These are phyloP conservation scores for Kluyveromyces sp. DNA, from an alignment of 1,139 yeast genomes.

Conservation along the genomic window DNA sequence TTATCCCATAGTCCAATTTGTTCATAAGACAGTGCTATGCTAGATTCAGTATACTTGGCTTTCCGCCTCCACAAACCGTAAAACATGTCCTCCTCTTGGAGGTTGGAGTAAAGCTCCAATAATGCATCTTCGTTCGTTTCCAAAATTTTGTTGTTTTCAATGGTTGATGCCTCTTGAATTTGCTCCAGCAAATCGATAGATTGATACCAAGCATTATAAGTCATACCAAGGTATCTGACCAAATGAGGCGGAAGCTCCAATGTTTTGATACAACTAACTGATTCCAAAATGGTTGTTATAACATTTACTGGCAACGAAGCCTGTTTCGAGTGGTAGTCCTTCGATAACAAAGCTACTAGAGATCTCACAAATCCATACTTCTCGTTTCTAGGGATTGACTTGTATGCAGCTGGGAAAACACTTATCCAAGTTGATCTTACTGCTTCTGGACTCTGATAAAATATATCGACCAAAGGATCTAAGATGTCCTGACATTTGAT, in stretches of 20 bases:
- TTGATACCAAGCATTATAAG: constrained; percentile 88
- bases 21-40: constrained; percentile 86
- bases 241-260: constrained; percentile 92
- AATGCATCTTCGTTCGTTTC: constrained; percentile 90
- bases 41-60: constrained; percentile 89
- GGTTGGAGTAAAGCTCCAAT: constrained; percentile 76
- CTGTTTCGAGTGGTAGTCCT: constrained; percentile 88
- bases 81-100: constrained; percentile 94
- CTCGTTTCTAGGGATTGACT: constrained; percentile 69
- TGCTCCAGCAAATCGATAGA: constrained; percentile 77
- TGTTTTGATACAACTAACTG: constrained; percentile 64
- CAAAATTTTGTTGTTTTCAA: constrained; percentile 65
- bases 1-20: constrained; percentile 94
- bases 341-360: constrained; percentile 70
- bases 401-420: constrained; percentile 74
- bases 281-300: constrained; percentile 75
- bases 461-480: constrained; percentile 70
- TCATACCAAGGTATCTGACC: constrained; percentile 78
- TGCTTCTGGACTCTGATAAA: constrained; percentile 73
- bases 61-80: constrained; percentile 97
- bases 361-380: constrained; percentile 77
- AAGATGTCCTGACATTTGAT: constrained; percentile 55
- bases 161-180: constrained; percentile 58
- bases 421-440: constrained; percentile 82
- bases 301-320: constrained; percentile 83